Base-by-base conservation (phyloP, 352 stramenopile species). In the Pythium sukuiense region DNA sequence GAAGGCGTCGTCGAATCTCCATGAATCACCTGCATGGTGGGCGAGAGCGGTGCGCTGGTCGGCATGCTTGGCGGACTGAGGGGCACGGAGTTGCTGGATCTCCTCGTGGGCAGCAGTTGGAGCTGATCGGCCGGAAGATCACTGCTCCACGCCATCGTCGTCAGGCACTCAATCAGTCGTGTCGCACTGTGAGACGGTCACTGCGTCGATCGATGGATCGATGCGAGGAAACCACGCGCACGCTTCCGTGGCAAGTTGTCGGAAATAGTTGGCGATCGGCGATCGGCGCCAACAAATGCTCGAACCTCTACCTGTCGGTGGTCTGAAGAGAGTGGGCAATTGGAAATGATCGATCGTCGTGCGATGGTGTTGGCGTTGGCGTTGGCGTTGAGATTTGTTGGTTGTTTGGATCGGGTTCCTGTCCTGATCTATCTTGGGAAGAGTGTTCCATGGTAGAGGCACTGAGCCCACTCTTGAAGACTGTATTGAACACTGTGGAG, bases 31-130 rank as follows among this genome's bases (percentile, higher is more conserved):
- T 52, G 30, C 18, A 33, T 35, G n/a, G 29, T 33, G 27, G 59
- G 60, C 24, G 60, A 59, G 24, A 59, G 50, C 11, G 52, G 60
- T 20, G 58, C 43, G 43, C 37, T 39, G 26, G 56, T 16, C 13
- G 30, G 53, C 29, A 56, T 18, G 16, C 16, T 32, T 18, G 57
- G 29, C 41, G 57, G 35, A 60, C 18, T 46, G 18, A 49, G 43
- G 33, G 27, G 50, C 29, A 39, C 30, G 24, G 39, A 26, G 58
- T 63, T 66, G 50, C 50, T 60, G 24, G 39, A 33, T 59, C 60
- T 52, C 32, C 60, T 52, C 13, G 60, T 66, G 30, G 20, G 46
- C 14, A 29, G 46, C 46, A 33, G n/a, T 8, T 9, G 14, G n/a
- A 32, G n/a, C n/a, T 33, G 46, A 20, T 29, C 20, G 46, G 46